Base-by-base conservation (phyloP, 1,139 yeast species). In the Protomyces arabidopsidicola region DNA sequence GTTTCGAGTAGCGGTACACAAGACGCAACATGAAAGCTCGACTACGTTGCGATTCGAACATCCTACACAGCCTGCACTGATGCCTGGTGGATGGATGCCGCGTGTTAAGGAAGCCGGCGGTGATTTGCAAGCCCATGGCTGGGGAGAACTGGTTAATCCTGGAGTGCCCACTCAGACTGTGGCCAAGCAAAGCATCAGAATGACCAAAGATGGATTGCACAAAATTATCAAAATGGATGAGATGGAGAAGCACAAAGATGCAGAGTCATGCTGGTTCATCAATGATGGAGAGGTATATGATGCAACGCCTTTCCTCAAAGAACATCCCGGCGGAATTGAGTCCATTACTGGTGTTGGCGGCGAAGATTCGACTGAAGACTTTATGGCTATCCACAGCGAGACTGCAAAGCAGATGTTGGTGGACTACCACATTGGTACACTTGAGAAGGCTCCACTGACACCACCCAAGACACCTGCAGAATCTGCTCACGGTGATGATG, bases 231-330 rank as follows among this genome's bases (percentile, higher is more conserved):
- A 84, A 0, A 70, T 68, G 36, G 83, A 77, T 55, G 86, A 84
- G 67, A 78, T 83, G 22, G 78, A 82, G 14, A 72, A 80, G 67
- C 79, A 73, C 27, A 58, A 58, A 42, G 53, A 48, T 6, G 77
- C 75, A 3, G 75, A 74, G 45, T 81, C 81, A 67, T 83, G 86
- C 68, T 84, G 87, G 87, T 82, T 83, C 38, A 45, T 60, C 56
- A 53, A 52, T n/a, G 56, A 55, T 9, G 60, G 57, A 2, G 52
- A 89, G 72, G 84, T 93, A 45, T 91, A 90, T 73, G 84, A 93
- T 73, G 91, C 91, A 54, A 86, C 93, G 0, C 81, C 77, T 4
- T 93, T 90, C 71, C 72, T 90, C 55, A 86, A 85, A 39, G 91
- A 88, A 70, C 96, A 90, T 74, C 97, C 97, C 0, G 97, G 88